Conservation (phyloP, 805 yeast genomes). For the Myxozyma melibiosi region DNA sequence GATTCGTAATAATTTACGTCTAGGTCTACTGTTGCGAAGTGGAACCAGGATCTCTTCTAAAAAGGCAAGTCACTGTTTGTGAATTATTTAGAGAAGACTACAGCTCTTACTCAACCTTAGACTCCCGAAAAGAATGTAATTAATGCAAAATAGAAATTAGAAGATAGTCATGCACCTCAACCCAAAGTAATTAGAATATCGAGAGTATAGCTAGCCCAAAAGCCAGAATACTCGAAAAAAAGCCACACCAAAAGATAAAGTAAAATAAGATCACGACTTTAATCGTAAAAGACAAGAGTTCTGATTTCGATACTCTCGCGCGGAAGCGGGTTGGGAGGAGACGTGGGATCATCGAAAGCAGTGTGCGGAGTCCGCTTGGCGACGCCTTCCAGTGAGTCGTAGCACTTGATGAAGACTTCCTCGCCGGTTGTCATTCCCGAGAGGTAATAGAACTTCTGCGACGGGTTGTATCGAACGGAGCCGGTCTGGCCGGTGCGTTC, state of each 20-base stretch:
- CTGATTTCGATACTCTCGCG: constrained; percentile 37
- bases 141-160: not conserved
- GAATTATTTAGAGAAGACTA: too few species aligned
- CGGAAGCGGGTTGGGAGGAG: constrained; percentile 30
- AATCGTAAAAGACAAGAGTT: constrained; percentile 34
- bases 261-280: not conserved
- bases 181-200: not conserved
- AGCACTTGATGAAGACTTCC: constrained; percentile 33
- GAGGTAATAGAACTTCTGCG: constrained; percentile 32
- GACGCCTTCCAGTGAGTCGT: constrained; percentile 31
- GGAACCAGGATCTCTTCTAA: too few species aligned
- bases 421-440: constrained; percentile 33
- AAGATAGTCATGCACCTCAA: not conserved
- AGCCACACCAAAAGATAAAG: not conserved
- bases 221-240: not conserved
- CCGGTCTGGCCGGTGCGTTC: constrained; percentile 36
- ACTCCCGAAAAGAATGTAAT: not conserved
- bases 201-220: not conserved
- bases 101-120: too few species aligned
- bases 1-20: too few species aligned
- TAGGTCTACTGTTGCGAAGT: too few species aligned
- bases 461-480: constrained; percentile 29
- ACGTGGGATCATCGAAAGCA: constrained; percentile 35
- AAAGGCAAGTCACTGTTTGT: too few species aligned
- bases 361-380: constrained; percentile 37